Evolutionary conservation across 2,329 filamentous ascomycete species (phyloP), one percentile per base, ranked within the genome.

Genomic region (Samsoniella hepiali): DNA sequence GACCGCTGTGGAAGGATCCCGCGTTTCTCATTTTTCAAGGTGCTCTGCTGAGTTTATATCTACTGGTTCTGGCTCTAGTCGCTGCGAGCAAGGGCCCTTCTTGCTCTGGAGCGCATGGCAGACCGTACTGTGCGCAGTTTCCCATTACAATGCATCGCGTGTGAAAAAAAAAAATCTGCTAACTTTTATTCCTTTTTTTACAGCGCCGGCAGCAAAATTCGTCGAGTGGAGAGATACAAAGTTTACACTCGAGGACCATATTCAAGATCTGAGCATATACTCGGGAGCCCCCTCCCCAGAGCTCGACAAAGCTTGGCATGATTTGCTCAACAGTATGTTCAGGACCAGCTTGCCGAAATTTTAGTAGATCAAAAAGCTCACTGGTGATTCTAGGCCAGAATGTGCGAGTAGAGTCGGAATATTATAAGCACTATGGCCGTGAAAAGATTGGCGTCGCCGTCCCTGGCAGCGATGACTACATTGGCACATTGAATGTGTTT

Each of bases 281-380:
- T 62, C 59, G 1, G 59, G 59, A 5, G 40, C 59, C 29, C 59
- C 59, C 1, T 62, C 59, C 2, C 29, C 51, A 10, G 51, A 62
- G 27, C 59, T 62, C 22, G 59, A 62, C 13, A 55, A 56, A 15
- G 59, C 59, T 9, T 62, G 59, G 59, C 59, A 62, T n/a, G 59
- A 62, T 40, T 45, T 62, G 22, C 22, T 62, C 1, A 62, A 62
- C 27, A 62, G 59, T 62, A 56, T 10, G 59, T 40, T 2, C 6
- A 42, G 3, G 9, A 31, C 2, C 6, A 6, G 42, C 9, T 10
- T 34, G 29, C 11, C 9, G 13, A 17, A 17, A 5, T 2, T n/a
- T 22, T 22, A 22, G 22, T 22, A 22, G 22, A 22, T 22, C 22
- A 22, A 22, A 22, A 22, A 2, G 11, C 5, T 11, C 22, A 36